Evolutionary conservation across 768 basidiomycete genomes (phyloP), one percentile per base, ranked within the genome.

Genomic region (Amanita fuliginea): DNA sequence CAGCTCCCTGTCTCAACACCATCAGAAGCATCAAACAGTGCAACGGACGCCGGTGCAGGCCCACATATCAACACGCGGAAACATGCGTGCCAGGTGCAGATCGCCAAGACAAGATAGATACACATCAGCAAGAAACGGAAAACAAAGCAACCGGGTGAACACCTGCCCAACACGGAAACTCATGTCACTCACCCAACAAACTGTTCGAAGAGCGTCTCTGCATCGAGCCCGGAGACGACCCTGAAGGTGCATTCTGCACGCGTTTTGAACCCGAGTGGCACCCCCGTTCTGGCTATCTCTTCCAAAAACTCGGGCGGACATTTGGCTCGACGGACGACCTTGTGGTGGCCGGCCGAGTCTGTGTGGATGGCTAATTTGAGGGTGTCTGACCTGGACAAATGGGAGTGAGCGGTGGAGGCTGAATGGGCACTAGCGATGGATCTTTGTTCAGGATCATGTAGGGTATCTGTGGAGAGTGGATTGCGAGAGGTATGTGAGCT

Each of bases 261-360:
- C 53, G 61, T 59, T 51, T 65, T 62, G 36, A 64, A 56, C 32
- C 59, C 58, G 26, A 60, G 58, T 14, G 58, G 56, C 14, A 60
- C 55, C 24, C 62, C 63, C 50, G 60, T 61, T 48, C 60, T 59
- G 11, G 71, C 64, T 46, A 71, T 60, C 43, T 67, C 65, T 50
- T 69, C 66, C 55, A 75, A 54, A 53, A 71, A 76, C 55, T 73
- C 74, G 14, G 72, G 70, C 8, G 67, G 54, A 53, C 73, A 76
- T 48, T 63, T 62, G 18, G 67, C 69, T 35, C 69, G 69, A 45
- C 72, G 70, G 33, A 32, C 16, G 3, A 37, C 26, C 39, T 49
- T 49, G 39, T 9, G 4, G 6, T 37, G 3, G 0, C 26, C 14
- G 24, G 33, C 22, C 9, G 2, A 6, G 16, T 30, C 41, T 14